Evolutionary conservation across 2,329 filamentous ascomycete genomes (phyloP), one percentile per base, ranked within the genome.

Genomic region (Neonectria punicea): DNA sequence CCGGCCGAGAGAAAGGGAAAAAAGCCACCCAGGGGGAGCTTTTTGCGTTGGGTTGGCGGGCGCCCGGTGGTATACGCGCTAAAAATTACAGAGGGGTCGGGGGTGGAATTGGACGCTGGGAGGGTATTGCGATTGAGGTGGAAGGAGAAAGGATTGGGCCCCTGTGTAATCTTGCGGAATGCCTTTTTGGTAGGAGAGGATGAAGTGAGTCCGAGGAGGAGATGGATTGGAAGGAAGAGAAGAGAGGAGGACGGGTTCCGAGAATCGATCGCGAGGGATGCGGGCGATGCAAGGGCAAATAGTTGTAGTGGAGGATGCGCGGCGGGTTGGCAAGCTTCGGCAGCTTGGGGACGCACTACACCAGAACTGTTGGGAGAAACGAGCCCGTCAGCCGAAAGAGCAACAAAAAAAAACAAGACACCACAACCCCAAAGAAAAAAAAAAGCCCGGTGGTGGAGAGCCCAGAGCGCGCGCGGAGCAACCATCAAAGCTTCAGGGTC

Each of bases 311-410:
- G 39, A 43, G 16, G 36, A 14, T 39, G 36, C 36, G 36, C 32
- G 11, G 69, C 61, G 61, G 49, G 53, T 70, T 71, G 69, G 67
- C 67, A 71, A 71, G 67, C 68, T 53, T 61, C 67, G 70, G 70
- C 65, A 74, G 59, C 72, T 73, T 70, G 62, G 63, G 63, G 59
- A 61, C 63, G 66, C 66, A 65, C 67, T 61, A 72, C 67, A 46
- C 69, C 71, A 73, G 72, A 74, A 74, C 72, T 74, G 72, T 74
- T 74, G 72, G 72, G 72, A 74, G 70, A 25, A 25, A 73, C 64
- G 69, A 58, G 70, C 58, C 63, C 16, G 66, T 65, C 69, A 67
- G 67, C 65, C 65, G 41, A 50, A 60, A 44, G 53, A 62, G 58
- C 53, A 71, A 64, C 56, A 53, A 65, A 44, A 30, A 25, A 25